A percentile compares a stretch with the other conserved stretches of the same genome.
phyloP scores from a whole-genome alignment of 441 rosid genomes.

The Euphorbia corollata region DNA sequence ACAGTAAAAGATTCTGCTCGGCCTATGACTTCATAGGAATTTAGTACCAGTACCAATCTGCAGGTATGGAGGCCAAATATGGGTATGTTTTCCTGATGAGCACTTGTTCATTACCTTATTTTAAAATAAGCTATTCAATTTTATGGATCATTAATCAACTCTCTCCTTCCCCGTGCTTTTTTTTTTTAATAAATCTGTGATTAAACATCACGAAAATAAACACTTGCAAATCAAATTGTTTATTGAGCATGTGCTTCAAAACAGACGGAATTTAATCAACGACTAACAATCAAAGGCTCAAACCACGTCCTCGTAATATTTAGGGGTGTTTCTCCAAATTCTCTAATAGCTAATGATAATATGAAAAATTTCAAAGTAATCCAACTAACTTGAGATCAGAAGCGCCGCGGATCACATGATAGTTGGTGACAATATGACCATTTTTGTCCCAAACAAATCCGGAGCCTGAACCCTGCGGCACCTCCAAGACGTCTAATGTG shows the following conservation, averaged over 20 bases:
- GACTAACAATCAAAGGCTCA: background rate
- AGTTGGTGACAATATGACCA: slow-evolving; percentile 90
- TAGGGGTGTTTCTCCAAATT: too few species aligned
- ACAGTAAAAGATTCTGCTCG: background rate
- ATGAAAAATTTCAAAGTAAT: background rate
- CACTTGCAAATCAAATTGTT: background rate
- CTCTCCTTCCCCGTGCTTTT: background rate
- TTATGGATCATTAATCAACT: background rate
- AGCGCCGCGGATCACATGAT: slow-evolving; percentile 93
- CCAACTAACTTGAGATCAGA: slow-evolving; percentile 78
- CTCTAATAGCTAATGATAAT: background rate
- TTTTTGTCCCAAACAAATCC: slow-evolving; percentile 89
- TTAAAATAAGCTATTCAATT: too few species aligned
- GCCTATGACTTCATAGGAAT: background rate
- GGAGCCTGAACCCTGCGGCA: slow-evolving; percentile 95
- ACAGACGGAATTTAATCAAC: background rate
- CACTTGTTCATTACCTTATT: background rate
- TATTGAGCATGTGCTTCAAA: background rate
- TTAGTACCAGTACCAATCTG: background rate
- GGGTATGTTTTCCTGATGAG: background rate
- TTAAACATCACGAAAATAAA: background rate
- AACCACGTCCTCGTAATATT: background rate
- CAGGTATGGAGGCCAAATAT: background rate
- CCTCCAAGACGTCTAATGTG: slow-evolving; percentile 89
- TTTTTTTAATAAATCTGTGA: background rate